Evolutionary conservation across 768 basidiomycete genomes (phyloP), one percentile per base, ranked within the genome.

Genomic region (Boletus coccyginus): DNA sequence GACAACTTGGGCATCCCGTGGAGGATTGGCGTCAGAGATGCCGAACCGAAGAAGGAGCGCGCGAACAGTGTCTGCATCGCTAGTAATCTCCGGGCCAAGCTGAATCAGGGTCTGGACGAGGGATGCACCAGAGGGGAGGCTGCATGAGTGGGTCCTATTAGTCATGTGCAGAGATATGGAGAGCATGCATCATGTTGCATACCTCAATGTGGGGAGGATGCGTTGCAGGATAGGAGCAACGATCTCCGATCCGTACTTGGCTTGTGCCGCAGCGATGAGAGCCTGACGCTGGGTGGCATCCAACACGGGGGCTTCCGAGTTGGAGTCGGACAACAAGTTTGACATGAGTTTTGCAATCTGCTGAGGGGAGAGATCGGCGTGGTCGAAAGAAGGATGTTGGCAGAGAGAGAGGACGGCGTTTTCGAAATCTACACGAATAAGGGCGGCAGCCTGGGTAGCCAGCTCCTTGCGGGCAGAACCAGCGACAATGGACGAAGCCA

Each of bases 381-480:
- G 84, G 70, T 94, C 92, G 65, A 92, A 90, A 40, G 86, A 86
- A 13, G 90, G 87, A 48, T 84, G 86, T 63, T 90, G 89, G 69
- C 87, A 89, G 46, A 94, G 75, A 19, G 88, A 82, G 53, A 88
- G 70, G 17, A 86, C 78, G 5, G 90, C 90, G 56, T 85, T 86
- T 66, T 92, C 91, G 64, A 93, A 93, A 58, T 92, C 89, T 53
- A 78, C 68, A 47, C 86, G 88, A 61, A 94, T 81, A 58, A 93
- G 79, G 53, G 78, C 78, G 29, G 78, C 73, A 13, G 92, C 92
- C 60, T 84, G 81, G 55, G 67, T 66, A 8, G 75, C 77, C 9
- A 86, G 74, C 76, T 93, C 77, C 66, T 81, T 74, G 69, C 82
- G 70, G 71, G 81, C 76, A 38, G 85, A 79, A 48, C 82, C 78